Percentiles rank a stretch among this genome's conserved stretches.
These are phyloP conservation scores for Rutstroemia sydowiana DNA, from an alignment of 2,329 filamentous ascomycete genomes.

Conservation along the genomic window DNA sequence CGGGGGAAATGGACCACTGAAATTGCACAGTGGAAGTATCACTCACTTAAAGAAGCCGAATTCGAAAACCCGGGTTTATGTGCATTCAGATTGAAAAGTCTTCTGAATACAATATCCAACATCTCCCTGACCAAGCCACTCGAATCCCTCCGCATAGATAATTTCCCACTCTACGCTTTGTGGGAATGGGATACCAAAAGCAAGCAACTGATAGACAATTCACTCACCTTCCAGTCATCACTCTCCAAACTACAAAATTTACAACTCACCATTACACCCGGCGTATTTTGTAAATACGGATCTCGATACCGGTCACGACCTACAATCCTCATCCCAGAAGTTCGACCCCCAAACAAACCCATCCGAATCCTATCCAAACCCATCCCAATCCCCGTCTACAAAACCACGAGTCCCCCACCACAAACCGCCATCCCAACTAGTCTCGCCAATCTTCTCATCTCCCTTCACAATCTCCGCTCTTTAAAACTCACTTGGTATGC, in stretches of 20 bases:
- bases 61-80: neutral
- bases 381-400: no score
- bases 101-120: neutral
- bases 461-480: no score
- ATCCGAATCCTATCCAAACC: no score
- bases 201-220: neutral
- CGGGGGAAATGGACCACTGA: no score
- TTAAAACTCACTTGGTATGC: no score
- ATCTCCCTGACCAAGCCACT: neutral
- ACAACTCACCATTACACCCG: neutral
- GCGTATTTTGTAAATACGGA: neutral
- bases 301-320: neutral
- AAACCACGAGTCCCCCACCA: no score
- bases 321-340: neutral
- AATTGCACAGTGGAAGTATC: neutral
- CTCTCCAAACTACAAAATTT: neutral
- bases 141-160: neutral
- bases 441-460: no score
- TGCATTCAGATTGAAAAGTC: neutral
- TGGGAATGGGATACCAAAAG: neutral
- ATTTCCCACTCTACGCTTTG: neutral
- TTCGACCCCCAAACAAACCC: neutral
- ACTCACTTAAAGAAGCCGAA: neutral
- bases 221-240: neutral
- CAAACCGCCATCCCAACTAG: no score